These are phyloP conservation scores for Cyclotella sp. DNA, from an alignment of 108 stramenopile species.

Conservation along the genomic window DNA sequence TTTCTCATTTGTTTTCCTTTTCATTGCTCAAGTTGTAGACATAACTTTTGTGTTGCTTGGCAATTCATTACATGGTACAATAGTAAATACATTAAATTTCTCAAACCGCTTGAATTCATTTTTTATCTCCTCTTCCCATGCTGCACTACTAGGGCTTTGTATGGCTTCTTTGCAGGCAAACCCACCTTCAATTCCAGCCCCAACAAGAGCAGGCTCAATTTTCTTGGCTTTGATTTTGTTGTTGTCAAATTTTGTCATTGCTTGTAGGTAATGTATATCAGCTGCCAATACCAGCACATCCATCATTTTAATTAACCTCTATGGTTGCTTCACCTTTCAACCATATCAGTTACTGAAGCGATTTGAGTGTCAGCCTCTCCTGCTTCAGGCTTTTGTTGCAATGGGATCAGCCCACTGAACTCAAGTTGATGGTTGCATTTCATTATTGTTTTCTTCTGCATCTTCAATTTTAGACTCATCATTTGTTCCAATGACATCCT, in stretches of 20 bases:
- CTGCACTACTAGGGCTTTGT: background rate
- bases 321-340: background rate
- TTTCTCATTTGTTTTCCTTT: background rate
- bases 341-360: background rate
- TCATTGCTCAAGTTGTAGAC: background rate
- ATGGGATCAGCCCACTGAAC: background rate
- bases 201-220: background rate
- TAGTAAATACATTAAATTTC: background rate
- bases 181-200: background rate
- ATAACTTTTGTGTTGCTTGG: background rate
- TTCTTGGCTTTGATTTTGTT: background rate
- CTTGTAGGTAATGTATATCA: too few relatives aligned
- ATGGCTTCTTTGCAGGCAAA: background rate
- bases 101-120: background rate
- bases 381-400: background rate
- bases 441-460: background rate
- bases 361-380: background rate
- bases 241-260: too few relatives aligned
- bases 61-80: background rate
- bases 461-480: too few relatives aligned
- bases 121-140: constrained; percentile 1
- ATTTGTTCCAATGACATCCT: too few relatives aligned
- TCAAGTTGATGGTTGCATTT: background rate
- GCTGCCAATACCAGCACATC: background rate
- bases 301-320: background rate